These are phyloP conservation scores for Geranium brycei DNA, from an alignment of 345 rosid genomes.

Conservation along the genomic window DNA sequence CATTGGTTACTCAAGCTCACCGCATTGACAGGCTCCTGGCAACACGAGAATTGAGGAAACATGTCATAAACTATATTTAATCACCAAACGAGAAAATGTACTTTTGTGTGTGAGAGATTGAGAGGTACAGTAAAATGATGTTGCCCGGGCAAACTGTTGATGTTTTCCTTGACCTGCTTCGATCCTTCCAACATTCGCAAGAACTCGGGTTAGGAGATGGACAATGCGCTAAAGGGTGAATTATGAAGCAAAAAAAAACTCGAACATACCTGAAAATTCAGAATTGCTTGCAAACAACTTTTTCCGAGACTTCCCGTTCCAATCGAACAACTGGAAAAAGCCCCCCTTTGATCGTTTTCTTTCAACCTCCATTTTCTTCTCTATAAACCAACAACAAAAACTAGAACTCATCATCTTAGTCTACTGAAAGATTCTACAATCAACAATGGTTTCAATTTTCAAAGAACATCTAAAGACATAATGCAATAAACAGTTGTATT, in stretches of 20 bases:
- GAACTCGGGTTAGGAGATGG: background rate
- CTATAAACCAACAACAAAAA: slow-evolving; percentile 12
- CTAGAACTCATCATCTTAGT: background rate
- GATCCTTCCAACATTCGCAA: slow-evolving; percentile 24
- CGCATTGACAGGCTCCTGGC: slow-evolving; percentile 23
- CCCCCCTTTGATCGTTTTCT: slow-evolving; percentile 60
- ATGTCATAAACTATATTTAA: slow-evolving; percentile 5
- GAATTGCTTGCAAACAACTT: slow-evolving; percentile 43
- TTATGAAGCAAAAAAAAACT: background rate
- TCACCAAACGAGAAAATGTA: background rate
- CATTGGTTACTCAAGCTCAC: slow-evolving; percentile 27
- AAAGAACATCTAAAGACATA: no score
- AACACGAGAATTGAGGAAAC: slow-evolving; percentile 3
- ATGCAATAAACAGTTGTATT: background rate
- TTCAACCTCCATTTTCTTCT: slow-evolving; percentile 48
- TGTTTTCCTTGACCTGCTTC: slow-evolving; percentile 33
- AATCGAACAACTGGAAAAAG: slow-evolving; percentile 56
- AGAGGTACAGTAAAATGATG: slow-evolving; percentile 28
- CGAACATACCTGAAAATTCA: slow-evolving; percentile 31
- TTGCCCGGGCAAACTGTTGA: slow-evolving; percentile 16
- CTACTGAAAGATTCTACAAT: no score
- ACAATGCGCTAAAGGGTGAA: background rate
- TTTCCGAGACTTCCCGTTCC: slow-evolving; percentile 82
- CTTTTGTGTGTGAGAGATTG: no score
- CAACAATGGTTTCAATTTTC: background rate